Conservation (phyloP, 1,284 basidiomycete species). For the Puccinia hordei region DNA sequence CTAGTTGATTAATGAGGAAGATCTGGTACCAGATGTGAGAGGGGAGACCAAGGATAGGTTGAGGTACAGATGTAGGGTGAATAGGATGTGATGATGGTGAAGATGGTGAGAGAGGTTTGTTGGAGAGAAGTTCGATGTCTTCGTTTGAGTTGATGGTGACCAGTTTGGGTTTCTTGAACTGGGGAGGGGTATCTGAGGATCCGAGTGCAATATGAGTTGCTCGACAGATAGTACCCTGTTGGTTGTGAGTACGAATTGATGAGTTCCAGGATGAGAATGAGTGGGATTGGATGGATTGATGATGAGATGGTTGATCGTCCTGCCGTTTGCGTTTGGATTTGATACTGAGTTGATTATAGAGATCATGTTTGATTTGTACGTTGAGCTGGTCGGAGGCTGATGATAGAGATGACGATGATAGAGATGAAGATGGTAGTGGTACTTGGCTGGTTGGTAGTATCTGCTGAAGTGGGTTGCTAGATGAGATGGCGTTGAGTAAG, state of each 20-base stretch:
- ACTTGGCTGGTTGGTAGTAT: neutral
- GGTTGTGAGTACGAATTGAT: neutral
- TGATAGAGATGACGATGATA: too few species aligned
- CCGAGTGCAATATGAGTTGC: neutral
- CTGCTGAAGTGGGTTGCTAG: constrained; percentile 7
- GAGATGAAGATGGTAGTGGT: too few species aligned
- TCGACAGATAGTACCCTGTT: neutral
- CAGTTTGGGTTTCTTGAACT: constrained; percentile 14
- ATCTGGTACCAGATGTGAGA: constrained; percentile 31
- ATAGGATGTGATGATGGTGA: neutral
- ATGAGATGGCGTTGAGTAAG: constrained; percentile 13
- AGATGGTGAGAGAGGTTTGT: neutral
- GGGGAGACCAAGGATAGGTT: constrained; percentile 28
- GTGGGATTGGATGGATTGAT: neutral
- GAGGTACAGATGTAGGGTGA: neutral
- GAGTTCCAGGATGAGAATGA: constrained; percentile 7
- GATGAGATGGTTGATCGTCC: neutral
- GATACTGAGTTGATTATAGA: neutral
- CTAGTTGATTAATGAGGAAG: constrained; percentile 12
- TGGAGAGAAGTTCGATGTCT: neutral
- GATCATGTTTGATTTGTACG: neutral
- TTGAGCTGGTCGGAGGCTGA: neutral
- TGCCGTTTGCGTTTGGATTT: constrained; percentile 20
- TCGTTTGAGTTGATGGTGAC: constrained; percentile 3
- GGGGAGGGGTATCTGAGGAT: neutral